Evolutionary conservation across 129 eudicot genomes (phyloP).

Genomic region (Kitagawia praeruptora): DNA sequence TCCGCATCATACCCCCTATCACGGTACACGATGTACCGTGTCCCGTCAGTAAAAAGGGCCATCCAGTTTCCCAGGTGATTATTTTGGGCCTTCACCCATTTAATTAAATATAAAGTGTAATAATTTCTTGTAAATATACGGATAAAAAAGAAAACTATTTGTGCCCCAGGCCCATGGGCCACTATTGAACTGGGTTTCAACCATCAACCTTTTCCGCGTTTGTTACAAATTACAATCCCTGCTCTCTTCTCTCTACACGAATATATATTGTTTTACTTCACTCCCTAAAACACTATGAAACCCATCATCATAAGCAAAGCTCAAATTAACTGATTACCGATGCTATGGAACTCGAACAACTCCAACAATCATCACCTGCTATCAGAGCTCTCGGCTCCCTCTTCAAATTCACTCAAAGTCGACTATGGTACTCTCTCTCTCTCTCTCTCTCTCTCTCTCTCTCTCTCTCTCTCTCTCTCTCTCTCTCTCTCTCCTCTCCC

Average conservation of each 20-base stretch:
- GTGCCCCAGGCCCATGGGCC: background rate
- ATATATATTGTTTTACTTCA: background rate
- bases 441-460: slow-evolving; percentile 4
- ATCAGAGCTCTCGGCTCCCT: slow-evolving; percentile 66
- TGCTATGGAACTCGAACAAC: slow-evolving; percentile 15
- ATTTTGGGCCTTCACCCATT: no score
- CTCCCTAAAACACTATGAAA: background rate
- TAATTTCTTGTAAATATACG: no score
- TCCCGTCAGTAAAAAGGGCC: no score
- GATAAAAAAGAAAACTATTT: no score
- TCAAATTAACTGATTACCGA: background rate
- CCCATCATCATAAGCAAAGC: background rate
- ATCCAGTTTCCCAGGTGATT: no score
- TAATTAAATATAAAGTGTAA: no score
- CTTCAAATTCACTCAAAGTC: slow-evolving; percentile 69
- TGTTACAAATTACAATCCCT: no score
- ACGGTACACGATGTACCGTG: no score
- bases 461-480: background rate
- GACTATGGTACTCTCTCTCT: slow-evolving; percentile 35
- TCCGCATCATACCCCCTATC: no score
- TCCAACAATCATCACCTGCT: slow-evolving; percentile 38
- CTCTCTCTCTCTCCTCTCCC: slow-evolving; percentile 5
- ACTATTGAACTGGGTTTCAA: background rate
- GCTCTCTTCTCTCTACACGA: background rate
- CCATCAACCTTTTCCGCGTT: background rate